Base-by-base conservation (phyloP, 805 yeast genomes). In the Yamadazyma tumulicola region DNA sequence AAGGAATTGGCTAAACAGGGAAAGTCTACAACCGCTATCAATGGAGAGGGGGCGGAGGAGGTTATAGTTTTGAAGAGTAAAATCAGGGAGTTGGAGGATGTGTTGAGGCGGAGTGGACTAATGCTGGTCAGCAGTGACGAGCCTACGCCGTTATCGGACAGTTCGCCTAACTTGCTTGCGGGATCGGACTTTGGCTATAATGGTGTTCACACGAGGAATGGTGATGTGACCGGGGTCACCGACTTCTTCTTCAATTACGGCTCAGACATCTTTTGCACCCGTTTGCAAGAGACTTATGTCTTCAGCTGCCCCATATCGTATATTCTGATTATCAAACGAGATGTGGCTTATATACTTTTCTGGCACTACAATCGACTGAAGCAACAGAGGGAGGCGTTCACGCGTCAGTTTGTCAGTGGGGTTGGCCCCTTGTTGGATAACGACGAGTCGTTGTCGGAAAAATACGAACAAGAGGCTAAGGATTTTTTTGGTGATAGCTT, bases 1-100 rank as follows among this genome's bases (percentile, higher is more conserved):
- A 34, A 32, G 18, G 46, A 45, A 25, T 19, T 43, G 20, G 45
- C 37, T 11, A 38, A 35, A 34, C 45, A 40, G 26, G 43, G 45
- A 4, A 43, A 39, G 18, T 29, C 42, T 16, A 29, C 40, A 10
- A 12, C 37, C 10, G 14, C 14, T 11, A 19, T 37, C 7, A 39
- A 39, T 18, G 13, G 10, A 6, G 10, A 16, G 7, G 30, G 17
- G 11, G 15, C 13, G 10, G 39, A 31, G 5, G 31, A 39, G 17
- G 15, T 39, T 6, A 13, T 16, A 5, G 18, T 12, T 4, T 29
- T 43, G 9, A 32, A 26, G 15, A 11, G 22, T 5, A 24, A 35
- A 26, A 32, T 41, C 8, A 31, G 14, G 13, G 37, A 32, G 16
- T 28, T 42, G 4, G 41, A 41, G 23, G 36, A 29, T 3, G 29